Evolutionary conservation across 2,329 filamentous ascomycete species (phyloP), one percentile per base, ranked within the genome.

Genomic region (Orbilia oligospora): DNA sequence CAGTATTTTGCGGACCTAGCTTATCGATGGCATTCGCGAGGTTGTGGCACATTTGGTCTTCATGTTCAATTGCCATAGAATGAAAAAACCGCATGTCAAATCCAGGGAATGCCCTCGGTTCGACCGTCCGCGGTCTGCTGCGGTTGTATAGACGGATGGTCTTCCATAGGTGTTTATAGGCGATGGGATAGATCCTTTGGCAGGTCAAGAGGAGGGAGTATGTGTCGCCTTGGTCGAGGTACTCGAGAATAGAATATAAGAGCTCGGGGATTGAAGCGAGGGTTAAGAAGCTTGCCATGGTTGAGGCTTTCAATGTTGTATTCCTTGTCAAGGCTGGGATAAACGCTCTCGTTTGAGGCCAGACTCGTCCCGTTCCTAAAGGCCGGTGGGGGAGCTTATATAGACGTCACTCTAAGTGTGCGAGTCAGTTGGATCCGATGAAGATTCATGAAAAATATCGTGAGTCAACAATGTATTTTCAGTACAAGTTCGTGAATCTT

Each of bases 151-250:
- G 30, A 12, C 12, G 30, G 30, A 56, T 56, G 9, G 53, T 56
- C 12, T 22, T 38, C 53, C 53, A 56, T 56, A 56, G 53, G 5
- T 20, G 53, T 20, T 38, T 36, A n/a, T 56, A 38, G 1, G 53
- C 30, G 3, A 3, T 38, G 8, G 8, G 53, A 16, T 58, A 22
- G 53, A 38, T n/a, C 3, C 5, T 22, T 22, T n/a, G 53, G 30
- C 53, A 58, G n/a, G 53, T 58, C 5, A 38, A n/a, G 6, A 58
- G 53, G 53, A 58, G 53, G n/a, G 27, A 22, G 18, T 20, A 58
- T 4, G 10, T 14, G 6, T 58, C 53, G 6, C 30, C 30, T 20
- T 18, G 53, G 14, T 38, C 30, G 30, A 58, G 53, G 6, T 38
- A 38, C 38, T 38, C 30, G 8, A 38, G 30, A n/a, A 58, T 14